A percentile compares a stretch with the other conserved stretches of the same genome.
phyloP scores from a whole-genome alignment of 2,329 filamentous ascomycete genomes.

The Beauveria sp. region DNA sequence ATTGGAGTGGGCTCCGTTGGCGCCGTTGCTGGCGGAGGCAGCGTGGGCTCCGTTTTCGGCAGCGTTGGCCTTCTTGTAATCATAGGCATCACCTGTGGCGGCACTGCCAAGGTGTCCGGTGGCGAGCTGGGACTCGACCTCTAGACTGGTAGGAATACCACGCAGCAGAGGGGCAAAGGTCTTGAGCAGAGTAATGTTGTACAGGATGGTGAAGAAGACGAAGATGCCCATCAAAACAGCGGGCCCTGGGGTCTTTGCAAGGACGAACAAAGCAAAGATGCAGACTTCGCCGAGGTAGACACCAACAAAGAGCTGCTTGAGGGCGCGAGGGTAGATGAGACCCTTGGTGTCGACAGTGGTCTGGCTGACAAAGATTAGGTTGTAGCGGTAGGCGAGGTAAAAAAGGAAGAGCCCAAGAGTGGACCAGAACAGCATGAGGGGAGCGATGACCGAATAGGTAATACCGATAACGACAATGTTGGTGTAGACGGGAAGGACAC shows the following conservation, averaged over 20 bases:
- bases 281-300: constrained; percentile 75
- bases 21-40: constrained; percentile 11
- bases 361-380: constrained; percentile 74
- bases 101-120: constrained; percentile 10
- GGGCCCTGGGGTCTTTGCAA: constrained; percentile 60
- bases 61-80: constrained; percentile 15
- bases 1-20: constrained; percentile 18
- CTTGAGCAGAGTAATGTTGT: constrained; percentile 63
- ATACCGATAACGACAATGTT: constrained; percentile 67
- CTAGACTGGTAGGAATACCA: constrained; percentile 58
- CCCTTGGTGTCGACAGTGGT: constrained; percentile 80
- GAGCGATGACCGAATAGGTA: constrained; percentile 77
- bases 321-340: constrained; percentile 75
- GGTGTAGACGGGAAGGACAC: constrained; percentile 65
- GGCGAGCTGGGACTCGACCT: constrained; percentile 29
- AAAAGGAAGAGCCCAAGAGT: constrained; percentile 69
- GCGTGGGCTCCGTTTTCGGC: constrained; percentile 11
- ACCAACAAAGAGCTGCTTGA: constrained; percentile 79
- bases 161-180: constrained; percentile 65
- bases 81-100: constrained; percentile 19
- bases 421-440: constrained; percentile 73
- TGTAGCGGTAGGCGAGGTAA: constrained; percentile 82
- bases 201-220: constrained; percentile 67
- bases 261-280: constrained; percentile 72
- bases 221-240: constrained; percentile 68